Evolutionary conservation across 1,284 basidiomycete genomes (phyloP).

Genomic region (Thelephora terrestris): DNA sequence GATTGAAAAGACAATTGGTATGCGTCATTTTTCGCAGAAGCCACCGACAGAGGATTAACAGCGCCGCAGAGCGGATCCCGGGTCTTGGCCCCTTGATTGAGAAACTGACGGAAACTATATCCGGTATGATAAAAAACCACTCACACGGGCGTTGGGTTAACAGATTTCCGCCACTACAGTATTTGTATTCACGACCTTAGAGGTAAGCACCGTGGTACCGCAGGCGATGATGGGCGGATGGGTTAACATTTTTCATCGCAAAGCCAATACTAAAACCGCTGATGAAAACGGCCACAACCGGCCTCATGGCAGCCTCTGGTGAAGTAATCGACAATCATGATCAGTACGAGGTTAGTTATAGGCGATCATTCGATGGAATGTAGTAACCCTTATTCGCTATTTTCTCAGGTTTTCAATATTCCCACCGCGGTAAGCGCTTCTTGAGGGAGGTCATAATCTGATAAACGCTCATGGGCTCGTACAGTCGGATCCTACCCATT

Average conservation of each 20-base stretch:
- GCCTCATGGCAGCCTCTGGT: conserved; percentile 51
- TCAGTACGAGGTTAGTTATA: conserved; percentile 54
- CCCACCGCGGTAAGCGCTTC: conserved; percentile 44
- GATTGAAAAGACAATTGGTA: conserved; percentile 78
- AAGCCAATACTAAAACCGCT: conserved; percentile 40
- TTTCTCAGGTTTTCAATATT: conserved; percentile 61
- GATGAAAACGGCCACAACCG: conserved; percentile 53
- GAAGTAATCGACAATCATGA: conserved; percentile 75
- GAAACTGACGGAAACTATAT: conserved; percentile 72
- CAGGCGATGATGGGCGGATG: no score
- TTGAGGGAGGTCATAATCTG: not conserved
- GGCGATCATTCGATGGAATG: not conserved
- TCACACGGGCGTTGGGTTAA: not conserved
- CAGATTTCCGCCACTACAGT: conserved; percentile 28
- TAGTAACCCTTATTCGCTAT: not conserved
- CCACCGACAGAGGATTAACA: not conserved
- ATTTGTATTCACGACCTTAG: conserved; percentile 74
- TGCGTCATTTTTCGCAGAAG: conserved; percentile 17
- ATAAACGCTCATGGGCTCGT: not conserved
- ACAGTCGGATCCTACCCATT: conserved; percentile 80
- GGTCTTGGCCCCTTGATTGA: conserved; percentile 66
- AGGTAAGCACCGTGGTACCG: conserved; percentile 29
- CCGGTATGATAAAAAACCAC: conserved; percentile 29
- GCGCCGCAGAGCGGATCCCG: conserved; percentile 51
- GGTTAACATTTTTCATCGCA: not conserved